Conservation (phyloP, 78 protist genomes). For the Bodo saltans region DNA sequence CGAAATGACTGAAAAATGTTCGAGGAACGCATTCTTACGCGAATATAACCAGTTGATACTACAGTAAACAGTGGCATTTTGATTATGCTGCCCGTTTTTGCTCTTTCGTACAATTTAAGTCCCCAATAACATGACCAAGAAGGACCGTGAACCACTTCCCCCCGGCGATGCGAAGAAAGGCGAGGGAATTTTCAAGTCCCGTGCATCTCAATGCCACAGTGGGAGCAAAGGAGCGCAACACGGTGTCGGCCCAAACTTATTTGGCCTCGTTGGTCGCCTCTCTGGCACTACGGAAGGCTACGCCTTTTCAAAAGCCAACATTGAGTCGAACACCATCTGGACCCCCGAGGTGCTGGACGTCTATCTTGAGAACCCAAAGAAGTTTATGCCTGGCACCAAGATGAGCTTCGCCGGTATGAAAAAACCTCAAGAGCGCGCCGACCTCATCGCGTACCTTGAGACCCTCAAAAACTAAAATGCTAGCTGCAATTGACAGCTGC, state of each 20-base stretch:
- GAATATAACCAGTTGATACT: no score
- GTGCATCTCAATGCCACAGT: no score
- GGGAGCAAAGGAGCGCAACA: neutral
- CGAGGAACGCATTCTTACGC: no score
- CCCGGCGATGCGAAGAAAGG: no score
- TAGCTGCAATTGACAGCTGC: no score
- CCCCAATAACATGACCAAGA: no score
- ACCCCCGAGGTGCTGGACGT: slow-evolving; percentile 67
- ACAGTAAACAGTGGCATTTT: no score
- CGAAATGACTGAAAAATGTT: no score
- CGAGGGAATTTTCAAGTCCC: no score
- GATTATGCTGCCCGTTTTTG: no score
- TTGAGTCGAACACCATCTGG: slow-evolving; percentile 74
- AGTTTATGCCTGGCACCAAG: slow-evolving; percentile 86
- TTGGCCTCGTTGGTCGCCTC: neutral
- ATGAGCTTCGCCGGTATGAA: slow-evolving; percentile 84
- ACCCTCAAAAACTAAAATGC: slow-evolving; percentile 57
- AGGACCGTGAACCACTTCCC: no score
- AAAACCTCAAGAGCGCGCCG: slow-evolving; percentile 57
- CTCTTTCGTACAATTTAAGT: no score
- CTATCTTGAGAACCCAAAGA: slow-evolving; percentile 79
- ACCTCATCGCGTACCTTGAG: slow-evolving; percentile 57
- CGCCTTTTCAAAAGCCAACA: slow-evolving; percentile 76
- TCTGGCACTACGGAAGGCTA: slow-evolving; percentile 43
- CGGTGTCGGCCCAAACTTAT: slow-evolving; percentile 8